Evolutionary conservation across 75 land plant genomes (phyloP).

Genomic region (Cryptomeria japonica): DNA sequence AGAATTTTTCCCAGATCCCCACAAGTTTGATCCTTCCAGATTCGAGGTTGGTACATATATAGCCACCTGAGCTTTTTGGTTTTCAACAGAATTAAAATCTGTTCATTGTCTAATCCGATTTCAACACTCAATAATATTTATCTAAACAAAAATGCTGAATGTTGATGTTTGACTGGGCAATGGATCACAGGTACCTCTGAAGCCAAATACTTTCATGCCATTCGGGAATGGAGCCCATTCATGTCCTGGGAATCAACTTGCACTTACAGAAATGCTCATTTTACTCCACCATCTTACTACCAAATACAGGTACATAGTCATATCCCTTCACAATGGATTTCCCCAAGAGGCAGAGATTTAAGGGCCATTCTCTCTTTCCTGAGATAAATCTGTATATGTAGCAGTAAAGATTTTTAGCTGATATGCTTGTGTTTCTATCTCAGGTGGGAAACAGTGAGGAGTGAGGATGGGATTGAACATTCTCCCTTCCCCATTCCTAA

Average conservation of each 20-base stretch:
- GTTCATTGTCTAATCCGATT: too few relatives aligned
- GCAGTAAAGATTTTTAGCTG: too few relatives aligned
- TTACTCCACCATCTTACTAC: slow-evolving; percentile 81
- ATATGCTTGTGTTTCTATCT: too few relatives aligned
- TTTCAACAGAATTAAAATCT: too few relatives aligned
- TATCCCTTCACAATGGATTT: background rate
- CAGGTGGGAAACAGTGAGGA: slow-evolving; percentile 47
- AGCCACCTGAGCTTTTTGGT: background rate
- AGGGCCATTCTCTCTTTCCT: too few relatives aligned
- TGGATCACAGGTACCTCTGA: slow-evolving; percentile 55
- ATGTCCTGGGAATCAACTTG: slow-evolving; percentile 87
- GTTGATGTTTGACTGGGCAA: too few relatives aligned
- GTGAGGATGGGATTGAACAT: slow-evolving; percentile 58
- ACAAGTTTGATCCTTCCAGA: slow-evolving; percentile 80
- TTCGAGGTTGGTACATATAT: slow-evolving; percentile 57
- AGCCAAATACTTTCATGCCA: slow-evolving; percentile 78
- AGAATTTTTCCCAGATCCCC: slow-evolving; percentile 62
- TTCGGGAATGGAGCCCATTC: slow-evolving; percentile 83
- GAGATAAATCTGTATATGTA: too few relatives aligned
- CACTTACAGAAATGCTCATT: slow-evolving; percentile 76
- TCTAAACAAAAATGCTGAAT: too few relatives aligned
- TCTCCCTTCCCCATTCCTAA: slow-evolving; percentile 75
- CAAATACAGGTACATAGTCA: slow-evolving; percentile 63
- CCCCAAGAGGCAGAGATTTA: background rate
- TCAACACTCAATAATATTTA: too few relatives aligned